Evolutionary conservation across 192 early-diverging fungal species (phyloP), one percentile per base, ranked within the genome.

Genomic region (Entomortierella chlamydospora): DNA sequence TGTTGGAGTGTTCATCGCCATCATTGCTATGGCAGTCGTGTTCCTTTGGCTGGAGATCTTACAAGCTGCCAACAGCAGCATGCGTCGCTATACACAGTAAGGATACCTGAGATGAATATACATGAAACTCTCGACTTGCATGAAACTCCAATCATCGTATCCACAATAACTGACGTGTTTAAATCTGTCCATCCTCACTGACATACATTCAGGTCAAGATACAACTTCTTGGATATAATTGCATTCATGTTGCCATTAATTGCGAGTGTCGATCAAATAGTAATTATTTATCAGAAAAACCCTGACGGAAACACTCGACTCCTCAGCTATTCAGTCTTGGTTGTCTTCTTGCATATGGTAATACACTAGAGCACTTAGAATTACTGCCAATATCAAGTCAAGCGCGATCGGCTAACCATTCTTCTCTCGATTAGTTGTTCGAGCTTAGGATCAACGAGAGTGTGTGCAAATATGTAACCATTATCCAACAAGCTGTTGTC

Each of bases 341-440:
- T 41, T 18, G 25, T 65, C 31, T 65, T 52, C 23, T 31, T 65
- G 2, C 63, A 65, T 25, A 23, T 65, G 47, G 63, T 55, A 39
- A 65, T 37, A n/a, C n/a, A n/a, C n/a, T n/a, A n/a, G n/a, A n/a
- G n/a, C n/a, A n/a, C n/a, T n/a, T n/a, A n/a, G n/a, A n/a, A n/a
- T n/a, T n/a, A n/a, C n/a, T n/a, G n/a, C n/a, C n/a, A n/a, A n/a
- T n/a, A n/a, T n/a, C n/a, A n/a, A n/a, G n/a, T n/a, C n/a, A n/a
- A n/a, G n/a, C n/a, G n/a, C n/a, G n/a, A n/a, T n/a, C n/a, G n/a
- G n/a, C n/a, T n/a, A n/a, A n/a, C n/a, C n/a, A n/a, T n/a, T n/a
- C n/a, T n/a, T n/a, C n/a, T n/a, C n/a, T n/a, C n/a, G n/a, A n/a
- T 47, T 63, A 76, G 73, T 30, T 77, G 23, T 77, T 77, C 37